These are phyloP conservation scores for Cenchrus purpureus DNA, from an alignment of 176 grass and related monocot species.

Conservation along the genomic window DNA sequence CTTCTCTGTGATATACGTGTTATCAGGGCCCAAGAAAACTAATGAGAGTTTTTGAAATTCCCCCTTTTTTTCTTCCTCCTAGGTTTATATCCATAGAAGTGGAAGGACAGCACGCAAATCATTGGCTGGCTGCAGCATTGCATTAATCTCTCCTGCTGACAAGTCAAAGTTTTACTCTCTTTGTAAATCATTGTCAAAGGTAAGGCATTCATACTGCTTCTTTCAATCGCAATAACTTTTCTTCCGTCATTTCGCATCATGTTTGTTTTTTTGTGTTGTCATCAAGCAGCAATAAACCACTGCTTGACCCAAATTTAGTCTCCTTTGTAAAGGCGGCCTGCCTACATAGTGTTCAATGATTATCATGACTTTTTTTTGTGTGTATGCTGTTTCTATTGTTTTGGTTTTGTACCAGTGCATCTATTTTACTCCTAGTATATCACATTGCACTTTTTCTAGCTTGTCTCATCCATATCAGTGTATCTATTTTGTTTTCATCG, in stretches of 20 bases:
- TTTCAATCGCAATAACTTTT: not conserved
- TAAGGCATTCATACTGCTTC: slow-evolving; percentile 32
- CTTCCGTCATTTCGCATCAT: not conserved
- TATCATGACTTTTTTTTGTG: not conserved
- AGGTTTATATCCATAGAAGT: slow-evolving; percentile 99
- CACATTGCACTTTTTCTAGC: not conserved
- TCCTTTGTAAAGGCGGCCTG: not conserved
- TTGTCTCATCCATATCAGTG: not conserved
- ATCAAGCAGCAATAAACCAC: not conserved
- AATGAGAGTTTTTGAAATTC: slow-evolving; percentile 28
- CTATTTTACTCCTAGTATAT: slow-evolving; percentile 11
- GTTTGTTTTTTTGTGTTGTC: not conserved
- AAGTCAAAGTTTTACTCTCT: slow-evolving; percentile 87
- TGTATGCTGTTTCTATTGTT: not conserved
- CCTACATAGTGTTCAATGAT: not conserved
- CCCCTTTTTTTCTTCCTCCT: not conserved
- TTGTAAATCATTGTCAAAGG: slow-evolving; percentile 90
- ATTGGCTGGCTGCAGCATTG: slow-evolving; percentile 85
- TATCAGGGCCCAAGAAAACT: slow-evolving; percentile 30
- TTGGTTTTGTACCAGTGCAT: not conserved
- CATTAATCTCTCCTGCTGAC: slow-evolving; percentile 75
- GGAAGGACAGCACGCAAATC: slow-evolving; percentile 86
- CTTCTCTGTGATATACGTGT: not conserved
- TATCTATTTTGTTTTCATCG: not conserved
- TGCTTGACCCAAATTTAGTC: not conserved